Evolutionary conservation across 805 yeast genomes (phyloP).

Genomic region (Middelhovenomyces tepae): DNA sequence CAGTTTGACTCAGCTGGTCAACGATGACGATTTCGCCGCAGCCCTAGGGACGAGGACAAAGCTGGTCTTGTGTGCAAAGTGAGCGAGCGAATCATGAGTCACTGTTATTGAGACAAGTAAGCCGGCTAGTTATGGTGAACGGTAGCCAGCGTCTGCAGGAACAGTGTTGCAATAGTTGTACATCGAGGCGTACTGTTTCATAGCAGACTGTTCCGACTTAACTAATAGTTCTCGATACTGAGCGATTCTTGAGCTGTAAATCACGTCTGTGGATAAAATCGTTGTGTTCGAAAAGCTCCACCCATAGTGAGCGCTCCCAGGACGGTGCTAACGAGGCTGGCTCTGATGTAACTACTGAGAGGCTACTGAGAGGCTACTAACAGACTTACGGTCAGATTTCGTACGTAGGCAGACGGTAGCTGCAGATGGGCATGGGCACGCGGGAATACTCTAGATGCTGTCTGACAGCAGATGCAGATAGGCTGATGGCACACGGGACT

Average conservation of each 20-base stretch:
- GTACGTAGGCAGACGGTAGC: no score
- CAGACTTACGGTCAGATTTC: no score
- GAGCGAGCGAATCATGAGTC: constrained; percentile 3
- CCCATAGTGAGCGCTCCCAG: no score
- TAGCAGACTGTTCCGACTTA: constrained; percentile 3
- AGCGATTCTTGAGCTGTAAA: constrained; percentile 5
- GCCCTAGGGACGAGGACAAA: constrained; percentile 24
- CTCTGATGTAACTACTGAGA: no score
- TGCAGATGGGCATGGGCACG: no score
- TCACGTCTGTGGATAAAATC: constrained; percentile 2
- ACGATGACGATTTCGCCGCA: constrained; percentile 23
- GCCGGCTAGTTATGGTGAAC: constrained; percentile 2
- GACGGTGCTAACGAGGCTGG: no score
- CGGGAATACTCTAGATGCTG: no score
- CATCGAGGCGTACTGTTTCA: constrained; percentile 6
- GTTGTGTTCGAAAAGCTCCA: neutral
- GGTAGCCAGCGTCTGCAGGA: constrained; percentile 1
- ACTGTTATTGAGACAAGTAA: constrained; percentile 2
- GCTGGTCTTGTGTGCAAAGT: constrained; percentile 25
- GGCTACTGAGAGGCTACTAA: no score
- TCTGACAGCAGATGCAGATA: no score
- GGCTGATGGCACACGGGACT: no score
- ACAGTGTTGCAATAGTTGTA: constrained; percentile 1
- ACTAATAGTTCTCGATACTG: constrained; percentile 2
- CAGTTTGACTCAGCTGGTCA: constrained; percentile 17